Evolutionary conservation across 2,329 filamentous ascomycete genomes (phyloP), one percentile per base, ranked within the genome.

Genomic region (Chaetothyriales sp.): DNA sequence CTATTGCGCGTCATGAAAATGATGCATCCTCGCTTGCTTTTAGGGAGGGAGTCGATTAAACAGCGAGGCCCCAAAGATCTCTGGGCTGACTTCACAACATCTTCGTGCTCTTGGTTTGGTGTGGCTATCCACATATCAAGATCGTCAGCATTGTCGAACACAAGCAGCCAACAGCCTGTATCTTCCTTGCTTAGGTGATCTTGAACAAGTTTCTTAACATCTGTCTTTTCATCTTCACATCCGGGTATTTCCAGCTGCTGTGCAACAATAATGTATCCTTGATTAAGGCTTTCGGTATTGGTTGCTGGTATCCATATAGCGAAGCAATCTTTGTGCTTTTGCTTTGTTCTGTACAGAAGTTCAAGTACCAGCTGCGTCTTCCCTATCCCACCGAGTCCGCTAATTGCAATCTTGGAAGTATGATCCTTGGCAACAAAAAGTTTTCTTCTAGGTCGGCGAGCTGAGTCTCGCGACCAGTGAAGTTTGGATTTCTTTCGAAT

Each of bases 271-370:
- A 53, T 49, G 47, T 62, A 64, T 15, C 51, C 54, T 29, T 63
- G 50, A 25, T 62, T 57, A 28, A 68, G 60, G 20, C 59, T 58
- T 2, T 57, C 52, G 5, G 15, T 40, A 37, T 47, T 63, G 9
- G 55, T 55, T 2, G 61, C 64, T 50, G 61, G 49, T 2, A 67
- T 51, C 65, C 65, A 67, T 49, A 67, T 63, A 0, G 64, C 57
- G 53, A 56, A 64, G 2, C 28, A 47, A 25, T 25, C 22, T 25
- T 25, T 3, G 5, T 47, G 15, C 19, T 46, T 47, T 29, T 52
- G 19, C 46, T 52, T 18, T 5, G 51, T 29, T 6, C 37, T 22
- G 28, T 47, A 46, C 1, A 55, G 56, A 15, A 61, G 43, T 49
- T 63, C 51, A n/a, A 63, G 47, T 13, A 61, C 59, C 13, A 63